Percentiles rank a stretch among this genome's conserved stretches.
phyloP scores from a whole-genome alignment of 1,284 basidiomycete genomes.

The Pseudozyma sp. region DNA sequence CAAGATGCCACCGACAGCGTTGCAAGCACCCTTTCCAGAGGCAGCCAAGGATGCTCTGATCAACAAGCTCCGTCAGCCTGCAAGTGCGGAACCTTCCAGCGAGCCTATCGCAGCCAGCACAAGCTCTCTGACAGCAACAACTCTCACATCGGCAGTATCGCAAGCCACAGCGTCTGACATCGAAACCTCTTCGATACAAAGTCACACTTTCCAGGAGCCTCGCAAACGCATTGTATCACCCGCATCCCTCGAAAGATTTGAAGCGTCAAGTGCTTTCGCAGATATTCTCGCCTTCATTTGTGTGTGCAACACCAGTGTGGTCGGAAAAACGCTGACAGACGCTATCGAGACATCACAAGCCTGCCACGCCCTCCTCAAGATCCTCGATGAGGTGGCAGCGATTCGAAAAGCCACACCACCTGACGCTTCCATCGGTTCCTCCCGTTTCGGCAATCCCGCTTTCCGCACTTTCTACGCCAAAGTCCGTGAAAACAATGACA shows the following conservation, averaged over 20 bases:
- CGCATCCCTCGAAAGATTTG: slow-evolving; percentile 84
- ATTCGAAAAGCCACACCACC: slow-evolving; percentile 79
- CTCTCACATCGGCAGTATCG: slow-evolving; percentile 1
- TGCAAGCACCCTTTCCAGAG: slow-evolving; percentile 18
- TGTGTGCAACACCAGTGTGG: slow-evolving; percentile 80
- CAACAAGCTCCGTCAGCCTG: slow-evolving; percentile 28
- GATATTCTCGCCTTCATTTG: slow-evolving; percentile 81
- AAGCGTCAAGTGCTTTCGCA: slow-evolving; percentile 78
- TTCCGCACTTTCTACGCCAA: slow-evolving; percentile 92
- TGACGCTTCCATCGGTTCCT: slow-evolving; percentile 84
- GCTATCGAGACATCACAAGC: slow-evolving; percentile 28
- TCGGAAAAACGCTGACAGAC: slow-evolving; percentile 80
- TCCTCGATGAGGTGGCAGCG: slow-evolving; percentile 45
- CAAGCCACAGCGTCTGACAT: slow-evolving; percentile 22
- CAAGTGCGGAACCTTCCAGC: slow-evolving; percentile 1
- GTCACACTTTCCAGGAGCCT: slow-evolving; percentile 59
- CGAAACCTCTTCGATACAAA: slow-evolving; percentile 12
- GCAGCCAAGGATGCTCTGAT: slow-evolving; percentile 37
- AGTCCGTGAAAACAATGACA: slow-evolving; percentile 75
- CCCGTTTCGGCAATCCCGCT: slow-evolving; percentile 96
- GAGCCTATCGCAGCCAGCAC: not conserved
- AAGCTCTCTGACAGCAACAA: slow-evolving; percentile 3
- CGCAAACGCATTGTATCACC: slow-evolving; percentile 83
- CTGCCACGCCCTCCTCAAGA: slow-evolving; percentile 59
- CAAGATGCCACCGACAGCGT: slow-evolving; percentile 14